Conservation (phyloP, 441 rosid genomes). For the Eutrema salsugineum region DNA sequence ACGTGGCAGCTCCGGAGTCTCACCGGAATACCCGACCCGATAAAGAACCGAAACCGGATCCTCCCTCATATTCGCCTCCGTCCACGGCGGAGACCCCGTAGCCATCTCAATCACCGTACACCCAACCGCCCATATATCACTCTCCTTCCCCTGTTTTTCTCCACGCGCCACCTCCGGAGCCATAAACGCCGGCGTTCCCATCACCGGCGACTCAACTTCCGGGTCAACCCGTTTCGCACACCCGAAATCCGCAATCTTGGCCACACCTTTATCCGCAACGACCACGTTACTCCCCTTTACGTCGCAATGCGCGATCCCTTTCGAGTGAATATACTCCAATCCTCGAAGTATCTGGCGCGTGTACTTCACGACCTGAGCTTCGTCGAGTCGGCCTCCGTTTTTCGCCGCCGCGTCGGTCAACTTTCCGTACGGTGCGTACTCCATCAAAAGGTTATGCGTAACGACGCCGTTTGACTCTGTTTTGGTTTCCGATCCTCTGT, state of each 20-base stretch:
- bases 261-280: constrained; percentile 37
- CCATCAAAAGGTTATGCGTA: constrained; percentile 55
- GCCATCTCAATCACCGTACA: constrained; percentile 64
- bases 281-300: constrained; percentile 58
- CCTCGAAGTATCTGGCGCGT: constrained; percentile 46
- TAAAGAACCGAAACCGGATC: constrained; percentile 56
- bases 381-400: constrained; percentile 40
- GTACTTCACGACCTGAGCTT: constrained; percentile 12
- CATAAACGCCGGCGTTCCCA: constrained; percentile 73
- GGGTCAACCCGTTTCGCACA: constrained; percentile 44
- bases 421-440: constrained; percentile 52
- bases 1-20: constrained; percentile 51
- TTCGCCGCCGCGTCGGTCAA: constrained; percentile 36
- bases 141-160: constrained; percentile 49
- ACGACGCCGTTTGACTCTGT: constrained; percentile 31
- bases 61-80: background rate
- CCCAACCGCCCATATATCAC: constrained; percentile 84
- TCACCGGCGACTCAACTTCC: constrained; percentile 7
- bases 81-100: constrained; percentile 58
- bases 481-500: constrained; percentile 50
- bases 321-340: constrained; percentile 45
- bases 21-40: constrained; percentile 54
- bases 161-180: constrained; percentile 93
- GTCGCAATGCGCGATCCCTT: constrained; percentile 70
- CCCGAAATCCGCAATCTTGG: constrained; percentile 72